Evolutionary conservation across 202 grass and related monocot species (phyloP).

Genomic region (Setaria italica): DNA sequence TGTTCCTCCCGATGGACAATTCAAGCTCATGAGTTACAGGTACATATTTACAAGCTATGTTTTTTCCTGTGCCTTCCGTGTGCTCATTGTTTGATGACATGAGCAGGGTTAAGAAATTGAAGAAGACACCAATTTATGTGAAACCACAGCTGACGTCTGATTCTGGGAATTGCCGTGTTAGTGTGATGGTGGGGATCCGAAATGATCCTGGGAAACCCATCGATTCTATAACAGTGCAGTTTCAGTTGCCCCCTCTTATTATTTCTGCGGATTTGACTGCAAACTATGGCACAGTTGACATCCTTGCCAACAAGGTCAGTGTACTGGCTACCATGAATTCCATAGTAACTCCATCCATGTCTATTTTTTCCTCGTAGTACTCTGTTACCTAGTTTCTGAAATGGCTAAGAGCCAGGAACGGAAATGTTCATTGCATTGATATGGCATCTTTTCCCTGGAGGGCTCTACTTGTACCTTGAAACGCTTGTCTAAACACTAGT

Average conservation of each 20-base stretch:
- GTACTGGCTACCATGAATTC: constrained; percentile 13
- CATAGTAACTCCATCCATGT: constrained; percentile 4
- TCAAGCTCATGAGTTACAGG: constrained; percentile 98
- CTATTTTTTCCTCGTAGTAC: neutral
- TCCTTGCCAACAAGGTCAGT: constrained; percentile 85
- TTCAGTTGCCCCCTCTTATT: constrained; percentile 79
- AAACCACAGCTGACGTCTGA: constrained; percentile 84
- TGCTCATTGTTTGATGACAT: constrained; percentile 38
- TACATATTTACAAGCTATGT: constrained; percentile 31
- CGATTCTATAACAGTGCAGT: constrained; percentile 86
- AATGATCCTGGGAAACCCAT: constrained; percentile 98
- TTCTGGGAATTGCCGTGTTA: constrained; percentile 87
- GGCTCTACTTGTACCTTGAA: constrained; percentile 4
- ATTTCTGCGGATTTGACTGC: constrained; percentile 89
- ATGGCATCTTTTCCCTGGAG: neutral
- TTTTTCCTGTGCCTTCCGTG: constrained; percentile 23
- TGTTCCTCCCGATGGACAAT: constrained; percentile 88
- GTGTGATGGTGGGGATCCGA: constrained; percentile 79
- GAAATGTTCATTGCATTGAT: neutral
- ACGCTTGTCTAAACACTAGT: neutral
- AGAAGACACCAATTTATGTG: constrained; percentile 88
- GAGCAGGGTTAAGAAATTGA: constrained; percentile 84
- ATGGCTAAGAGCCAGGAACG: constrained; percentile 12
- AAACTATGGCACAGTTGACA: constrained; percentile 89
- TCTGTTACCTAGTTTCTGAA: neutral